Base-by-base conservation (phyloP, 1,139 yeast species). In the Blastobotrys persicus region DNA sequence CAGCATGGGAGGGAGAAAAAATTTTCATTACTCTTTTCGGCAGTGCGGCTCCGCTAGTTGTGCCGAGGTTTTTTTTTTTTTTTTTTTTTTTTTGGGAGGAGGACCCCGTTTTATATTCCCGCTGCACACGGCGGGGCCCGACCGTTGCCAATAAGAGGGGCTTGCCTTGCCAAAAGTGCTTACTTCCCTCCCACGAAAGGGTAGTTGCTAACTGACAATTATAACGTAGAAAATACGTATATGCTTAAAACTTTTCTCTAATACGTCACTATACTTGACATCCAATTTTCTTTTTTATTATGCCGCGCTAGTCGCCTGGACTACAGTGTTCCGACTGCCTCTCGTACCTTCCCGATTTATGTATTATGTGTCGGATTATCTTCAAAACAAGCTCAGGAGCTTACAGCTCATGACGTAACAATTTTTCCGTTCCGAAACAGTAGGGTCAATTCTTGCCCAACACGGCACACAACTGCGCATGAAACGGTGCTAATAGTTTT, bases 401-500 rank as follows among this genome's bases (percentile, higher is more conserved):
- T 9, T 23, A 9, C 5, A 23, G 28, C 9, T 9, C 28, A 32
- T 28, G 41, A 28, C 47, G 41, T 37, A 37, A 18, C 41, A 40
- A 40, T 26, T 26, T 26, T 28, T 28, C 28, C 28, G 28, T 23
- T 28, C 43, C 20, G 43, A 31, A 31, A 38, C 26, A 31, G 39
- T 12, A 23, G 18, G n/a, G 42, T 35, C 16, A 31, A 31, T 46
- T 11, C 23, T 19, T 17, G 28, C 41, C 31, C 37, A 18, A 33
- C 28, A 47, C 47, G 23, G 37, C 26, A 13, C 39, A 17, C 31
- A 63, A 32, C 38, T 42, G 49, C 4, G 19, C 31, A 37, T 59
- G 61, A 47, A 67, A 67, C 28, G 44, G 48, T 7, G 59, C 59
- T 14, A 60, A 49, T 39, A 67, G 55, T 45, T 66, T 65, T 4